Conservation (phyloP, 805 yeast species). For the Schwanniomyces vanrijiae region DNA sequence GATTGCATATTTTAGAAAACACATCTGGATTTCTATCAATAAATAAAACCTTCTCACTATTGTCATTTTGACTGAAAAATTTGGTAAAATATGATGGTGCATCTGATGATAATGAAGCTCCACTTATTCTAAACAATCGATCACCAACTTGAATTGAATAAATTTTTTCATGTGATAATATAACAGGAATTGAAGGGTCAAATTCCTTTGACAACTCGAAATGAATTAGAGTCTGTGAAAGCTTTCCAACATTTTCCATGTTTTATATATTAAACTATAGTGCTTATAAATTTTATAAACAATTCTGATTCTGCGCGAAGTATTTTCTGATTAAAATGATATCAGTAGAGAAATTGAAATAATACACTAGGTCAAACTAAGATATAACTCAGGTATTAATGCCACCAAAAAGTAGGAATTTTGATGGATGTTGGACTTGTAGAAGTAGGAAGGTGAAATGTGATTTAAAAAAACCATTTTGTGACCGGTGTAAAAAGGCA, state of each 20-base stretch:
- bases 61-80: slow-evolving; percentile 50
- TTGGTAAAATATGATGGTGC: slow-evolving; percentile 86
- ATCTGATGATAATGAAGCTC: slow-evolving; percentile 83
- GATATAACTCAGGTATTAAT: slow-evolving; percentile 6
- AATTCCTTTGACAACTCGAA: slow-evolving; percentile 22
- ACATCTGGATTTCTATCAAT: slow-evolving; percentile 75
- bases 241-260: neutral
- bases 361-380: neutral
- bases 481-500: slow-evolving; percentile 48
- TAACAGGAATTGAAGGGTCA: slow-evolving; percentile 46
- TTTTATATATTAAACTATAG: too few species aligned
- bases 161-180: slow-evolving; percentile 69
- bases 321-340: neutral
- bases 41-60: slow-evolving; percentile 46
- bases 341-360: too few species aligned
- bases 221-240: neutral
- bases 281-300: neutral
- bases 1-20: slow-evolving; percentile 65
- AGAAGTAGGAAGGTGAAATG: slow-evolving; percentile 54
- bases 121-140: slow-evolving; percentile 62
- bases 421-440: slow-evolving; percentile 60
- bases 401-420: slow-evolving; percentile 31
- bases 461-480: slow-evolving; percentile 46
- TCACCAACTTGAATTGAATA: slow-evolving; percentile 72
- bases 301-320: neutral